These are phyloP conservation scores for Sugiyamaella chiloensis DNA, from an alignment of 805 yeast species.

Conservation along the genomic window DNA sequence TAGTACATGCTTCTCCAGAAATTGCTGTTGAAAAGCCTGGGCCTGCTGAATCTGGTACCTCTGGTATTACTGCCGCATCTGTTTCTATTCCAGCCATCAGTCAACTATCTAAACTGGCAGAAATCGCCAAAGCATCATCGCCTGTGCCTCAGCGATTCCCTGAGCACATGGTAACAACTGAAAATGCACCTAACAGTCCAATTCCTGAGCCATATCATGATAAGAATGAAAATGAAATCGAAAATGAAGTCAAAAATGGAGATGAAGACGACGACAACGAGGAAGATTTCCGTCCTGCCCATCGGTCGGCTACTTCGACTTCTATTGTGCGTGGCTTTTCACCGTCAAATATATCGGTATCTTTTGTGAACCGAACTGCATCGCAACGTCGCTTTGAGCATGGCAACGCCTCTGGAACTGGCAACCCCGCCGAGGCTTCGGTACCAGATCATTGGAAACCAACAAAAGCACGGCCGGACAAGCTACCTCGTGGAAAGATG, in stretches of 20 bases:
- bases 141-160: no score
- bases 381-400: conserved; percentile 2
- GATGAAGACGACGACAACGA: conserved; percentile 4
- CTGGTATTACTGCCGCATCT: no score
- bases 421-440: conserved; percentile 1
- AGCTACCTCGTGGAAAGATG: conserved; percentile 33
- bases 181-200: no score
- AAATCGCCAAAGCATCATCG: no score
- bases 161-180: no score
- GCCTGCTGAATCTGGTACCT: no score
- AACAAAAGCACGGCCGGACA: conserved; percentile 25
- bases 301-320: conserved; percentile 32
- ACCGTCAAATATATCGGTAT: conserved; percentile 36
- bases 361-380: conserved; percentile 24
- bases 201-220: no score
- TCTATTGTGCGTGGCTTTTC: conserved; percentile 39
- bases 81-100: no score
- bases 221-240: not conserved
- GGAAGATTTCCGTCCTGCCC: conserved; percentile 9
- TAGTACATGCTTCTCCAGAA: no score
- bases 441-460: conserved; percentile 16
- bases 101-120: no score
- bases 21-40: no score
- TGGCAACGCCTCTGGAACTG: not conserved
- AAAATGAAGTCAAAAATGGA: not conserved